phyloP scores from a whole-genome alignment of 805 yeast genomes.

The Schizosaccharomyces octosporus region DNA sequence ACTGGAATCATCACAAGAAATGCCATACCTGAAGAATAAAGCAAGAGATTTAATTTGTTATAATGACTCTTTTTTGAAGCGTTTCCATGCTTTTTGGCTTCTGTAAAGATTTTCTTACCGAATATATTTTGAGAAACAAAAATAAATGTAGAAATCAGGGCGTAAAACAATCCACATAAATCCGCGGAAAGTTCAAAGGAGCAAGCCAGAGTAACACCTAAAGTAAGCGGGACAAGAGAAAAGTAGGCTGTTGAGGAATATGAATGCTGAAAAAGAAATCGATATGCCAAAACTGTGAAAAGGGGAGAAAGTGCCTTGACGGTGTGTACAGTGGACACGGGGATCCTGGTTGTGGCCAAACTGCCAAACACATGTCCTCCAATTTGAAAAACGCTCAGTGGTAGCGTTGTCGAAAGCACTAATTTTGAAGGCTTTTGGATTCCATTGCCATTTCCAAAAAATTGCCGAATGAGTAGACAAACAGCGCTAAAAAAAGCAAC shows the following conservation, averaged over 20 bases:
- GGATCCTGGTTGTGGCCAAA: constrained; percentile 73
- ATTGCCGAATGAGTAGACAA: constrained; percentile 17
- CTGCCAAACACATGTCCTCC: constrained; percentile 78
- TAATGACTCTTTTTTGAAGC: constrained; percentile 20
- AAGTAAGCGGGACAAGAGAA: constrained; percentile 52
- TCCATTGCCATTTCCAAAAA: constrained; percentile 7
- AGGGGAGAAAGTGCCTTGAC: constrained; percentile 80
- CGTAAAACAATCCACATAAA: constrained; percentile 40
- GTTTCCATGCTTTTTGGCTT: constrained; percentile 7
- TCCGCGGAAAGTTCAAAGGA: constrained; percentile 21
- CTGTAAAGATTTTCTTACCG: constrained; percentile 56
- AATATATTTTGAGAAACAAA: constrained; percentile 74
- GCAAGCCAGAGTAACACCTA: constrained; percentile 57
- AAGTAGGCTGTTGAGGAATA: constrained; percentile 47
- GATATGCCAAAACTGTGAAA: constrained; percentile 60
- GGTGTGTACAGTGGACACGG: constrained; percentile 87
- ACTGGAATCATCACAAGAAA: constrained; percentile 46
- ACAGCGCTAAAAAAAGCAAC: constrained; percentile 37
- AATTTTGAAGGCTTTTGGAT: constrained; percentile 21
- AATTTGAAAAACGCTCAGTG: constrained; percentile 88
- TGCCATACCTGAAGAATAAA: constrained; percentile 58
- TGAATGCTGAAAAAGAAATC: constrained; percentile 29
- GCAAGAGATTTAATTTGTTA: constrained; percentile 57
- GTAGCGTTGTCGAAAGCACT: constrained; percentile 44
- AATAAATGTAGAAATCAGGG: constrained; percentile 40